These are phyloP conservation scores for Elongisporangium senticosum DNA, from an alignment of 352 stramenopile species.

Conservation along the genomic window DNA sequence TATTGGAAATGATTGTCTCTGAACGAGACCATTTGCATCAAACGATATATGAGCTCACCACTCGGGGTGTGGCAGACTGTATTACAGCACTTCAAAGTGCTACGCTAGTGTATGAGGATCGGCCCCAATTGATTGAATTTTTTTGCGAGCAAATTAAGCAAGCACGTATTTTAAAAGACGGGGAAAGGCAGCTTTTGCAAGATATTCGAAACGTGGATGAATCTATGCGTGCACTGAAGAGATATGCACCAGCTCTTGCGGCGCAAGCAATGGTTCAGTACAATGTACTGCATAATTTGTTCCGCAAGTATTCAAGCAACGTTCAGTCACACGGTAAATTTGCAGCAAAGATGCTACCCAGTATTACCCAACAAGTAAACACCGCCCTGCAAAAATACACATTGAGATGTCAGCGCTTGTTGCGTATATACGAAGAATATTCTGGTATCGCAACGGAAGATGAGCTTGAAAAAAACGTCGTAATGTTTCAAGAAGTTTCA, in stretches of 20 bases:
- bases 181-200: constrained; percentile 53
- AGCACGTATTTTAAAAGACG: constrained; percentile 43
- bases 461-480: constrained; percentile 51
- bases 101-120: constrained; percentile 46
- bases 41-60: constrained; percentile 25
- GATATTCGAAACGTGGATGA: constrained; percentile 72
- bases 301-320: constrained; percentile 39
- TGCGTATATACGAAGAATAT: constrained; percentile 50
- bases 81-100: constrained; percentile 37
- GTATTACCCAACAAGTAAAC: constrained; percentile 66
- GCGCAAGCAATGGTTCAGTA: constrained; percentile 25
- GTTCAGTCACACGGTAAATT: constrained; percentile 58
- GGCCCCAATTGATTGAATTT: constrained; percentile 60
- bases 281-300: constrained; percentile 41
- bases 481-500: constrained; percentile 41
- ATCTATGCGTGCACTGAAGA: constrained; percentile 38
- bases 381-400: constrained; percentile 48
- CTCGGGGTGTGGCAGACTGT: constrained; percentile 35
- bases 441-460: constrained; percentile 35
- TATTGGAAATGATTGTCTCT: constrained; percentile 48
- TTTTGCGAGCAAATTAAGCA: constrained; percentile 70
- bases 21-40: constrained; percentile 41
- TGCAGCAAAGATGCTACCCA: constrained; percentile 51
- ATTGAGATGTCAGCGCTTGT: constrained; percentile 38
- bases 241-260: constrained; percentile 29